These are phyloP conservation scores for Plasmodium berghei DNA, from an alignment of 169 alveolate genomes.

Conservation along the genomic window DNA sequence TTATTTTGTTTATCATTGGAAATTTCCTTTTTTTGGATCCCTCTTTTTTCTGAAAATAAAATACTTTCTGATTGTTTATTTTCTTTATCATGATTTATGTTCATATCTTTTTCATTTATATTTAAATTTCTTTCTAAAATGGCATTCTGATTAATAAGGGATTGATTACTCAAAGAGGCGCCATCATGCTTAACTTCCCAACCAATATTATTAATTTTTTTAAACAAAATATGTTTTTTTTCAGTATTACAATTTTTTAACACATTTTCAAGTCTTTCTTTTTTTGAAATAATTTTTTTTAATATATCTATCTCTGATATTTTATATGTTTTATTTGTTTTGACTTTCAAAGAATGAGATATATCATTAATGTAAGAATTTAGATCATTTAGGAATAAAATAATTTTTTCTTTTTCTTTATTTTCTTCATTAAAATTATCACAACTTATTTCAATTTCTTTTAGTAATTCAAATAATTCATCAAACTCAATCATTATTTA, in stretches of 20 bases:
- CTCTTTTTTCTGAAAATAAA: no score
- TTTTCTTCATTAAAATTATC: conserved; percentile 48
- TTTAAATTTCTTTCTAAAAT: no score
- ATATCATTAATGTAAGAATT: conserved; percentile 37
- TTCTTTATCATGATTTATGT: not conserved
- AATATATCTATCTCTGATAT: conserved; percentile 27
- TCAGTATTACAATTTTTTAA: not conserved
- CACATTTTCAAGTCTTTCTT: conserved; percentile 25
- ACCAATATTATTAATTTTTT: not conserved
- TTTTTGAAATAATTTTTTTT: conserved; percentile 53
- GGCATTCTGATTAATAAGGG: no score
- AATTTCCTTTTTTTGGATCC: not conserved
- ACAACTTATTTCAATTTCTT: conserved; percentile 52
- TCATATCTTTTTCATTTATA: not conserved
- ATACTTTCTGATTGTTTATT: not conserved
- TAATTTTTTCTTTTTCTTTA: conserved; percentile 41
- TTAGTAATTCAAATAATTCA: conserved; percentile 52
- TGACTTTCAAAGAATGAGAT: conserved; percentile 21
- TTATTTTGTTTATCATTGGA: not conserved
- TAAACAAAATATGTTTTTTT: not conserved
- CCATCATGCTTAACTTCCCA: no score
- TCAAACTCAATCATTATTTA: conserved; percentile 36
- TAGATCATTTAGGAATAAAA: conserved; percentile 32
- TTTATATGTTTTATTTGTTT: conserved; percentile 20
- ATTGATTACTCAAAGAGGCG: no score